Evolutionary conservation across 352 stramenopile genomes (phyloP).

Genomic region (Pythium sukuiense): DNA sequence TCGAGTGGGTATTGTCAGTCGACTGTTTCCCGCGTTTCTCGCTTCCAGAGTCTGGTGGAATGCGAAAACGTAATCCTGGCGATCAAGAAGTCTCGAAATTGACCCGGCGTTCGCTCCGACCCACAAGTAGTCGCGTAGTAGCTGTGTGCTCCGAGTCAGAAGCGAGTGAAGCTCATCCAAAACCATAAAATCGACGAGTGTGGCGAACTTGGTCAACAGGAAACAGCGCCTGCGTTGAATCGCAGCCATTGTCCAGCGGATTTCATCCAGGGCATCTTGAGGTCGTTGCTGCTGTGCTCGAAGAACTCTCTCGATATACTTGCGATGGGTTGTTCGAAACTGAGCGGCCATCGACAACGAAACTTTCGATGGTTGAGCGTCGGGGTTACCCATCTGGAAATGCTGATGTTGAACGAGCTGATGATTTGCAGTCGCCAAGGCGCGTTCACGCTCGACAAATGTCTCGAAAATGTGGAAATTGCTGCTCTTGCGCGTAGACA

Average conservation of each 20-base stretch:
- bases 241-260: constrained; percentile 70
- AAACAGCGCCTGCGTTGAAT: constrained; percentile 58
- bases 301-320: constrained; percentile 26
- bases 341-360: constrained; percentile 27
- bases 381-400: constrained; percentile 30
- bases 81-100: constrained; percentile 33
- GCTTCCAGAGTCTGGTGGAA: constrained; percentile 31
- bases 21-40: background rate
- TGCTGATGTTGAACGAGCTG: constrained; percentile 53
- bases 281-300: constrained; percentile 22
- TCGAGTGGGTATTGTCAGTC: background rate
- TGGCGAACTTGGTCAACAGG: constrained; percentile 56
- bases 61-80: constrained; percentile 32
- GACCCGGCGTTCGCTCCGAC: constrained; percentile 44
- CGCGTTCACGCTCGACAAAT: constrained; percentile 50
- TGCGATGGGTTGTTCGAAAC: constrained; percentile 22
- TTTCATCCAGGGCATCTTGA: constrained; percentile 43
- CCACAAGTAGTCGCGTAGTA: constrained; percentile 39
- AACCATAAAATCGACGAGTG: constrained; percentile 56
- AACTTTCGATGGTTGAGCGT: constrained; percentile 8
- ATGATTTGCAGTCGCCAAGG: constrained; percentile 49
- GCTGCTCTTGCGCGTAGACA: constrained; percentile 59
- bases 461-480: constrained; percentile 61
- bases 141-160: constrained; percentile 42
- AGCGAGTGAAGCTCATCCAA: constrained; percentile 44